Evolutionary conservation across 495 filamentous ascomycete species (phyloP), one percentile per base, ranked within the genome.

Genomic region (Collariella sp.): DNA sequence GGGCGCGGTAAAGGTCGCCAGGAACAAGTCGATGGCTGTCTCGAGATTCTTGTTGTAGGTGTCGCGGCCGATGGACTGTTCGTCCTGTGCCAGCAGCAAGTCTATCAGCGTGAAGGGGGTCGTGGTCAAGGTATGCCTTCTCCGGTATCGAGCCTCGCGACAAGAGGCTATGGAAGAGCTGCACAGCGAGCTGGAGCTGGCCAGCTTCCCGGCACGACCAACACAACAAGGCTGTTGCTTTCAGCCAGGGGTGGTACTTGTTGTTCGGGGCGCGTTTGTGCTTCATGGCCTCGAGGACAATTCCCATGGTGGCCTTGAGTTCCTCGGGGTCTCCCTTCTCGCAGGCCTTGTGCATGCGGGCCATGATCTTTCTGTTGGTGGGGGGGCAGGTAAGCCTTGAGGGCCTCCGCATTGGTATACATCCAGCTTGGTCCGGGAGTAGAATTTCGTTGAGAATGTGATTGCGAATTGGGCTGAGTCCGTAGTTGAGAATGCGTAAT

Each of bases 211-310:
- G 60, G 33, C 65, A 78, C 16, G 64, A 58, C 18, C 59, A 65
- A 16, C 64, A 70, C n/a, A 79, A 61, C 43, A 59, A 40, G n/a
- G 59, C 59, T 1, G 69, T 69, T 19, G 68, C 58, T 34, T 67
- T 52, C 16, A 73, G 43, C 68, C 70, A 70, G 10, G 51, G 35
- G 3, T 55, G 52, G 24, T 59, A 50, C 4, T 43, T 53, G 38
- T 57, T 61, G 22, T 47, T 58, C 11, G 55, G 66, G 12, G 56
- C 50, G 39, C 48, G 23, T 1, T 53, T 59, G 2, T 57, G 44
- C 26, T 59, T 41, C 48, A 40, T 66, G 19, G 43, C 46, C 2
- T 59, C 41, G 0, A 66, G 52, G 11, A 72, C 61, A 6, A 36
- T 44, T 12, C 54, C 47, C 16, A 69, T 43, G 33, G 63, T 66